A percentile compares a stretch with the other conserved stretches of the same genome.
Evolutionary conservation across 306 rosid genomes (phyloP).

Genomic region (Rosa multiflora): DNA sequence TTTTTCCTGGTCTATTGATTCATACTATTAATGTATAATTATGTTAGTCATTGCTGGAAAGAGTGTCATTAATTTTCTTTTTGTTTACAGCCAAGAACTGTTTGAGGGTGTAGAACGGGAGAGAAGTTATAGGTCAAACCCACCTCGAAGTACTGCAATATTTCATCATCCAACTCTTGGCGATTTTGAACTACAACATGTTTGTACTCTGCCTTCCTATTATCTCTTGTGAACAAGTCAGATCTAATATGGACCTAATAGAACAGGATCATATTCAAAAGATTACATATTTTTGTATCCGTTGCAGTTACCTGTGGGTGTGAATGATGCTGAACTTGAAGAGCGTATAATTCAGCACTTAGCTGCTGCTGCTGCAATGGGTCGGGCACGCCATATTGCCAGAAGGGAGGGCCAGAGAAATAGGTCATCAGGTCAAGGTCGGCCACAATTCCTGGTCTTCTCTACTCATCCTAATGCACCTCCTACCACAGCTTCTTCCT

Average conservation of each 20-base stretch:
- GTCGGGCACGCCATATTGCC: constrained; percentile 88
- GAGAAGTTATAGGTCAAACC: constrained; percentile 75
- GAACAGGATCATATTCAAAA: constrained; percentile 20
- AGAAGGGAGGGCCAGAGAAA: constrained; percentile 93
- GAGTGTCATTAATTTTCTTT: constrained; percentile 9
- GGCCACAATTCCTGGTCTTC: constrained; percentile 78
- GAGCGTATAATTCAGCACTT: constrained; percentile 95
- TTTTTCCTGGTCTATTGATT: constrained; percentile 18
- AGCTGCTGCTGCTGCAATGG: constrained; percentile 99
- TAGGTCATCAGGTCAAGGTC: constrained; percentile 86
- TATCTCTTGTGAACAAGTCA: constrained; percentile 13
- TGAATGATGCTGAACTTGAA: constrained; percentile 89
- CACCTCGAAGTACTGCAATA: constrained; percentile 76
- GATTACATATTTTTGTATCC: constrained; percentile 20
- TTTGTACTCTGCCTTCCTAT: constrained; percentile 41
- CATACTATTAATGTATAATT: neutral
- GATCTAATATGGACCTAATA: neutral
- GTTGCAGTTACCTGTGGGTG: constrained; percentile 87
- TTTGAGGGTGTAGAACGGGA: constrained; percentile 88
- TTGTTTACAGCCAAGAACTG: constrained; percentile 76
- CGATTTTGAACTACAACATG: constrained; percentile 93
- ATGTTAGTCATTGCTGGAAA: neutral
- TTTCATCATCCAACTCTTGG: constrained; percentile 98
- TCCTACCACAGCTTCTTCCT: constrained; percentile 56
- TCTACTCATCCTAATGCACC: constrained; percentile 76